These are phyloP conservation scores for Spongospora subterranea DNA, from an alignment of 208 protist species.

Conservation along the genomic window DNA sequence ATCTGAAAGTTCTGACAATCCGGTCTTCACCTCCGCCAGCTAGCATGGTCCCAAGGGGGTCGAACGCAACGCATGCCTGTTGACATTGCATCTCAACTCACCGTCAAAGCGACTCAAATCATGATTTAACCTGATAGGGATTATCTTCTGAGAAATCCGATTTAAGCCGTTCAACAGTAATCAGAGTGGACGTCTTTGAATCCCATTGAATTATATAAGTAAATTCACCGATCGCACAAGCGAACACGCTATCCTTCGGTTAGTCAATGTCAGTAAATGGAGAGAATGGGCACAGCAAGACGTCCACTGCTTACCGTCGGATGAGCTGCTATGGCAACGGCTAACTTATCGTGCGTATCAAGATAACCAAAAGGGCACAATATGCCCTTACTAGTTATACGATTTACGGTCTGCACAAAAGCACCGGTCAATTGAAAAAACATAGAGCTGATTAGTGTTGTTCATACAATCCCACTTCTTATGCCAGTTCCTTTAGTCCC, in stretches of 20 bases:
- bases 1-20: background rate
- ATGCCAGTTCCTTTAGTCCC: conserved; percentile 13
- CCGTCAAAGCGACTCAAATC: background rate
- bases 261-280: background rate
- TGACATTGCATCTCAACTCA: background rate
- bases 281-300: background rate
- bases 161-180: background rate
- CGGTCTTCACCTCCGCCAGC: background rate
- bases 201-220: conserved; percentile 4
- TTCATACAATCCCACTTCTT: conserved; percentile 21
- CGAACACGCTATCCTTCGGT: background rate
- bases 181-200: background rate
- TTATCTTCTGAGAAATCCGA: background rate
- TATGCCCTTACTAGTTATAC: background rate
- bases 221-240: conserved; percentile 11
- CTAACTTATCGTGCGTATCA: conserved; percentile 1
- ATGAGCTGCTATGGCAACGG: conserved; percentile 1
- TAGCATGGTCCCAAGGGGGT: background rate
- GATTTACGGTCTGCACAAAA: background rate
- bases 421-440: background rate
- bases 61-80: background rate
- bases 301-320: background rate
- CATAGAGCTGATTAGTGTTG: background rate
- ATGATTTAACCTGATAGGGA: conserved; percentile 32
- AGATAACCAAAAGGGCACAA: background rate